These are phyloP conservation scores for Lepidium campestre DNA, from an alignment of 441 rosid species.

Conservation along the genomic window DNA sequence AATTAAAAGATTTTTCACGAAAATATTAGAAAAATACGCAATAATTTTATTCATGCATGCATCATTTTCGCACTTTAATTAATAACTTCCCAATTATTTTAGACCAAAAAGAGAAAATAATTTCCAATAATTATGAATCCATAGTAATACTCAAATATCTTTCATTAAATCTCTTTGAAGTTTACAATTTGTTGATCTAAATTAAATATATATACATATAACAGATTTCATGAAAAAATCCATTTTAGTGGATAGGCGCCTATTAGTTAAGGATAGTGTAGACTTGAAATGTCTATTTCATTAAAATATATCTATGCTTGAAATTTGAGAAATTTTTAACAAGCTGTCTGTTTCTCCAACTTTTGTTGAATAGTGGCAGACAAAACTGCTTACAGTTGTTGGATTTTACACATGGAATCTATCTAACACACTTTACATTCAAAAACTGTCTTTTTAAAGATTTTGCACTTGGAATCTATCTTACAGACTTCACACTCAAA, in stretches of 20 bases:
- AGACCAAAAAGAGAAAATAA: not conserved
- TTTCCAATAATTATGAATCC: not conserved
- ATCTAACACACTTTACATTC: no score
- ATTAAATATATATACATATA: not conserved
- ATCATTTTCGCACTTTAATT: constrained; percentile 3
- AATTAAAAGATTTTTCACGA: not conserved
- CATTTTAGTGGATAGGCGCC: not conserved
- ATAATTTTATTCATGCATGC: not conserved
- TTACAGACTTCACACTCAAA: not conserved
- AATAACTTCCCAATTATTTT: not conserved
- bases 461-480: constrained; percentile 3
- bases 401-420: constrained; percentile 8
- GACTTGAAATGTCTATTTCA: not conserved
- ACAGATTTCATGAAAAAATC: no score
- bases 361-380: constrained; percentile 19
- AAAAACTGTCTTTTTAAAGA: no score
- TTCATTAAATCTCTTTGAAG: not conserved
- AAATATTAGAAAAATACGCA: not conserved
- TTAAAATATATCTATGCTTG: not conserved
- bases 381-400: constrained; percentile 3
- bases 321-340: not conserved
- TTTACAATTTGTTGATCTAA: not conserved
- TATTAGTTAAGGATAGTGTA: not conserved
- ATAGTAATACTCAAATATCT: not conserved
- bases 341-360: constrained; percentile 11